These are phyloP conservation scores for Cubamyces lactineus DNA, from an alignment of 768 basidiomycete genomes.

Conservation along the genomic window DNA sequence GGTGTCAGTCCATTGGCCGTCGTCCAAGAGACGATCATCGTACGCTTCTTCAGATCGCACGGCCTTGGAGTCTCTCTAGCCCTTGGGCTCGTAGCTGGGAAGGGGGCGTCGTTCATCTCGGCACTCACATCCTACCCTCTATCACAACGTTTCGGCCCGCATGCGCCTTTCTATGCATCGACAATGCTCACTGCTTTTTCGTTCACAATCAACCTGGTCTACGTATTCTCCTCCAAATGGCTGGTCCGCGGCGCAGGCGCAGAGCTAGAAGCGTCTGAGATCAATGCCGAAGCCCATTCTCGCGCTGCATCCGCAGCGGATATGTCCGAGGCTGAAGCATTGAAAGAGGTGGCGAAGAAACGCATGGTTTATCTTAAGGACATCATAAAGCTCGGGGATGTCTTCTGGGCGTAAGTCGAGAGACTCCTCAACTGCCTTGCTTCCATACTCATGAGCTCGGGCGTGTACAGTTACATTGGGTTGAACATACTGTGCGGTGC, in stretches of 20 bases:
- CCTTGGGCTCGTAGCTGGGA: constrained; percentile 82
- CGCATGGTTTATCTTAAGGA: constrained; percentile 61
- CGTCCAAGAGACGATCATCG: constrained; percentile 83
- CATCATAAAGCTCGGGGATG: constrained; percentile 68
- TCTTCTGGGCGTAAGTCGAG: constrained; percentile 71
- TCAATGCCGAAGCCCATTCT: constrained; percentile 53
- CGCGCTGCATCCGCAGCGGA: constrained; percentile 33
- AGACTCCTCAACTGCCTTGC: not conserved
- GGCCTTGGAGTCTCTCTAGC: constrained; percentile 79
- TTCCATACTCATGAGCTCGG: constrained; percentile 5
- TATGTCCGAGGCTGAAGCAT: constrained; percentile 59
- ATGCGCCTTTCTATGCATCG: constrained; percentile 76
- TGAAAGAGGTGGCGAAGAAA: constrained; percentile 69
- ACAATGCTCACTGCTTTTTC: constrained; percentile 66
- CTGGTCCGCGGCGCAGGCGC: constrained; percentile 62
- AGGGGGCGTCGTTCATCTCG: constrained; percentile 74
- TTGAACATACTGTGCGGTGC: constrained; percentile 77
- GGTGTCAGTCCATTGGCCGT: constrained; percentile 82
- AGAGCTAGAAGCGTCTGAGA: constrained; percentile 66
- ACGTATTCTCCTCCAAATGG: constrained; percentile 66
- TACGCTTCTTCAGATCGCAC: constrained; percentile 77
- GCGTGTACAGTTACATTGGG: constrained; percentile 59
- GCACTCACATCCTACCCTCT: constrained; percentile 78
- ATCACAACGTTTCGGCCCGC: constrained; percentile 64
- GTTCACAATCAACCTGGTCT: constrained; percentile 68